Base-by-base conservation (phyloP, 2,329 filamentous ascomycete species). In the Neopestalotiopsis rosae region DNA sequence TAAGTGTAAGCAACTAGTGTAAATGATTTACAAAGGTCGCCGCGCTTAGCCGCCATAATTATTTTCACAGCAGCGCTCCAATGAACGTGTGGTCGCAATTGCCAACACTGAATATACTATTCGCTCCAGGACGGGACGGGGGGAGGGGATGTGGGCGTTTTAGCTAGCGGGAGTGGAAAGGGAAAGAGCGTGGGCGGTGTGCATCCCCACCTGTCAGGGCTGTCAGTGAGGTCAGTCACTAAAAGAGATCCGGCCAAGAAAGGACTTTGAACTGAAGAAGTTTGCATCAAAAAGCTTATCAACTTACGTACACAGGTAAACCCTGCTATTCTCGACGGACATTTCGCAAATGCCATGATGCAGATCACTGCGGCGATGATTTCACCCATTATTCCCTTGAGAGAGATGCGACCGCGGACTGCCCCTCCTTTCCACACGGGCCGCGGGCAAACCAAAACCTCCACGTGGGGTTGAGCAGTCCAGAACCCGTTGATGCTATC, bases 1-100 rank as follows among this genome's bases (percentile, higher is more conserved):
- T n/a, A 20, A 52, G 17, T 52, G 45, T 24, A 20, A 20, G 45
- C 45, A 52, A 52, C 10, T n/a, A 9, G 17, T n/a, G 14, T n/a
- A n/a, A 17, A 52, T 52, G n/a, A 20, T 52, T 52, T 52, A 9
- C 20, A 30, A 7, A 24, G 52, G 24, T 57, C 24, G 45, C 63
- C 63, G 63, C 63, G 63, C 63, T 66, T 66, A 56, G 63, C 49
- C 56, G 20, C 10, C 38, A 66, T 66, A 66, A 30, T 14, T 40
- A 58, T n/a, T 45, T 52, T n/a, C 45, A 49, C 42, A 49, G 42
- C 5, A 49, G 42, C 42, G 42, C 17, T 17, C 20, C n/a, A 20
- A n/a, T 14, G 20, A n/a, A 52, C n/a, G 45, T 52, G 45, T 52
- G 45, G 45, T 52, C 45, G n/a, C 45, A 52, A 52, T 52, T 52